A percentile compares a stretch with the other conserved stretches of the same genome.
phyloP scores from a whole-genome alignment of 2,329 filamentous ascomycete genomes.

The Beauveria varroae region DNA sequence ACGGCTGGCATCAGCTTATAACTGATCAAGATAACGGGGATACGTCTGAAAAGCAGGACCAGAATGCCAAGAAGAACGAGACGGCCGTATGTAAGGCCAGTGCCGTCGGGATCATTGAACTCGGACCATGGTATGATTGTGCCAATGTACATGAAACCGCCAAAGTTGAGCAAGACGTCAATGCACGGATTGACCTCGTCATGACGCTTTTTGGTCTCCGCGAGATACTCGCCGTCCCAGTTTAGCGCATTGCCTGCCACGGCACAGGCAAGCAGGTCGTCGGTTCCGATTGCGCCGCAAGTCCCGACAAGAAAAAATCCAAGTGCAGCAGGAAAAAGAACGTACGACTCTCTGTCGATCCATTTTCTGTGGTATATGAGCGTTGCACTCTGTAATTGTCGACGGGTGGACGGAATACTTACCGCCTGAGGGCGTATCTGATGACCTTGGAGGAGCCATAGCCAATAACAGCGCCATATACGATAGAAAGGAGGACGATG shows the following conservation, averaged over 20 bases:
- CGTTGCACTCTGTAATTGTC: too few relatives aligned
- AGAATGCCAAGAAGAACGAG: constrained; percentile 45
- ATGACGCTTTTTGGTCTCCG: constrained; percentile 46
- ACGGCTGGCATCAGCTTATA: constrained; percentile 49
- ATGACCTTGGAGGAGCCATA: constrained; percentile 39
- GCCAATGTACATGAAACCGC: constrained; percentile 53
- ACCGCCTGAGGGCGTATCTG: constrained; percentile 32
- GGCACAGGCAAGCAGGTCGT: constrained; percentile 55
- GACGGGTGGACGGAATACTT: not conserved
- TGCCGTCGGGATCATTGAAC: constrained; percentile 44
- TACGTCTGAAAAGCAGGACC: constrained; percentile 46
- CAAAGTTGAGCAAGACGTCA: constrained; percentile 52
- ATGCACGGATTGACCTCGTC: constrained; percentile 54
- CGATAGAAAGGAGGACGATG: constrained; percentile 44
- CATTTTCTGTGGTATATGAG: constrained; percentile 31
- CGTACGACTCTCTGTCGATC: constrained; percentile 48
- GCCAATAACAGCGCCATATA: constrained; percentile 45
- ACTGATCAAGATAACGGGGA: constrained; percentile 45
- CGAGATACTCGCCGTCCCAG: constrained; percentile 54
- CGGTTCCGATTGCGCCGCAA: constrained; percentile 48
- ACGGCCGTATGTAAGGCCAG: constrained; percentile 43
- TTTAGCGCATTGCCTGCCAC: constrained; percentile 52
- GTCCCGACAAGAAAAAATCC: constrained; percentile 52
- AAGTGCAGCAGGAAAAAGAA: constrained; percentile 43
- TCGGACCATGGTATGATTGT: constrained; percentile 47